These are phyloP conservation scores for Chytriomyces confervae DNA, from an alignment of 192 early-diverging fungal species.

Conservation along the genomic window DNA sequence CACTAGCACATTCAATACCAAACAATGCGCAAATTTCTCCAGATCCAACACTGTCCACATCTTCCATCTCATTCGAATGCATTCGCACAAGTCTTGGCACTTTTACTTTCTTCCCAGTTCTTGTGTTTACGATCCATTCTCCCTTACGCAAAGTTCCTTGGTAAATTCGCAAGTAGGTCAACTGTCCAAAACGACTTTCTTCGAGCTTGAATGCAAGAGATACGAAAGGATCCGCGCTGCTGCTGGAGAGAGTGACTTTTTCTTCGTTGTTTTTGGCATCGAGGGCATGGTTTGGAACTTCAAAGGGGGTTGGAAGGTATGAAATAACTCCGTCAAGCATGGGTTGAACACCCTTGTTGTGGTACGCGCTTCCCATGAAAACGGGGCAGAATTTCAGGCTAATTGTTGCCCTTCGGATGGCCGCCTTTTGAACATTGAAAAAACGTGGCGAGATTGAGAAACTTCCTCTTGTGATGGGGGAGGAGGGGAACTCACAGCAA, in stretches of 20 bases:
- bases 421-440: slow-evolving; percentile 48
- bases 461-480: background rate
- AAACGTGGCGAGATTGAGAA: background rate
- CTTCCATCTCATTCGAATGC: slow-evolving; percentile 99
- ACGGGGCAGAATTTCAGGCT: slow-evolving; percentile 76
- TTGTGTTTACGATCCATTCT: slow-evolving; percentile 84
- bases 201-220: slow-evolving; percentile 97
- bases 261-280: slow-evolving; percentile 51
- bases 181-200: slow-evolving; percentile 93
- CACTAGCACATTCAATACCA: slow-evolving; percentile 95
- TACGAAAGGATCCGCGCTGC: slow-evolving; percentile 72
- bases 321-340: slow-evolving; percentile 88
- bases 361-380: slow-evolving; percentile 87
- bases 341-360: slow-evolving; percentile 92
- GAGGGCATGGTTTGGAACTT: slow-evolving; percentile 62
- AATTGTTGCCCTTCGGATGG: slow-evolving; percentile 79
- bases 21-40: slow-evolving; percentile 99
- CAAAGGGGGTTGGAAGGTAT: slow-evolving; percentile 83
- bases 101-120: slow-evolving; percentile 92
- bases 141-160: slow-evolving; percentile 90
- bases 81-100: slow-evolving; percentile 95
- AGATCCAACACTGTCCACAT: slow-evolving; percentile 87
- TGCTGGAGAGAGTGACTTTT: slow-evolving; percentile 41
- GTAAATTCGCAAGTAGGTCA: slow-evolving; percentile 97
- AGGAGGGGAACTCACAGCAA: slow-evolving; percentile 57